A percentile compares a stretch with the other conserved stretches of the same genome.
Evolutionary conservation across 345 rosid genomes (phyloP).

Genomic region (Brassica nigra): DNA sequence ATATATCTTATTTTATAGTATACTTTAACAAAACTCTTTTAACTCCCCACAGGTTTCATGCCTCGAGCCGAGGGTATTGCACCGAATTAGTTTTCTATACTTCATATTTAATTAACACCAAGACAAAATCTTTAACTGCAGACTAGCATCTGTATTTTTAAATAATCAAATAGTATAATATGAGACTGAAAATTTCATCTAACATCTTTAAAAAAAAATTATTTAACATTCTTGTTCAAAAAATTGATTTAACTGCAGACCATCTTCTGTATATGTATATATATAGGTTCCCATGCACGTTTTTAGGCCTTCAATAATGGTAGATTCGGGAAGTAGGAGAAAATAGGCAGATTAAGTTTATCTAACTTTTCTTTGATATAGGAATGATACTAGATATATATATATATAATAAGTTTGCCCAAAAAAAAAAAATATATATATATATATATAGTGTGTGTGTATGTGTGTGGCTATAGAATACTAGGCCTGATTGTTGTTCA

Average conservation of each 20-base stretch:
- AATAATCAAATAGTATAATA: neutral
- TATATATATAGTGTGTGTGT: no score
- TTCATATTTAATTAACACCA: neutral
- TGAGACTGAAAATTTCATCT: neutral
- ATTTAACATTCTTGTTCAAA: no score
- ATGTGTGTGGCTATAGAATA: neutral
- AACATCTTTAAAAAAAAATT: neutral
- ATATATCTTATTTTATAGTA: neutral
- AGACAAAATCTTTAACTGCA: conserved; percentile 1
- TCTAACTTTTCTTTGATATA: conserved; percentile 16
- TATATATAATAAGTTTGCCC: no score
- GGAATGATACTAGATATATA: neutral
- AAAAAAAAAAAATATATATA: no score
- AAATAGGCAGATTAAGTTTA: neutral
- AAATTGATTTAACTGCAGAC: no score
- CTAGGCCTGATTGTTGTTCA: neutral
- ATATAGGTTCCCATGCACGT: neutral
- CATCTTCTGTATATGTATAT: no score
- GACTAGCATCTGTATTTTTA: conserved; percentile 10
- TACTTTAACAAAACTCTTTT: conserved; percentile 5
- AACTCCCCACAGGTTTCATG: conserved; percentile 21
- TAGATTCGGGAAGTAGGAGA: neutral
- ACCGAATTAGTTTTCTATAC: neutral
- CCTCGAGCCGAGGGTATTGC: conserved; percentile 9
- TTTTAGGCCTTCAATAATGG: neutral